Conservation (phyloP, 169 alveolate species). For the Plasmodium vinckei region DNA sequence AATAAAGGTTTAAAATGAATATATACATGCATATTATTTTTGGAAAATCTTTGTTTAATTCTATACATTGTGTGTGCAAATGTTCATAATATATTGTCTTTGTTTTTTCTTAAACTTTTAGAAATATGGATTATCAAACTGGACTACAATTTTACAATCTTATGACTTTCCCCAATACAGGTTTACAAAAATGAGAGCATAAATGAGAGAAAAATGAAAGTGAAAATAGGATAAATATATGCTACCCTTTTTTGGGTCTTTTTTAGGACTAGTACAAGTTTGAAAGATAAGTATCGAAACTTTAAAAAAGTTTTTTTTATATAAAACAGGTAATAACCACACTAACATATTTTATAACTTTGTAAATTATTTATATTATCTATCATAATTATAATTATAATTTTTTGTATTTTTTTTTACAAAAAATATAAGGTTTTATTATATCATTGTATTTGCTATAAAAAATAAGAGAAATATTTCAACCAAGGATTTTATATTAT, state of each 20-base stretch:
- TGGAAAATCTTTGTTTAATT: too few relatives aligned
- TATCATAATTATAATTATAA: too few relatives aligned
- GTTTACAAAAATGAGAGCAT: conserved; percentile 1
- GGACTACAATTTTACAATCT: conserved; percentile 42
- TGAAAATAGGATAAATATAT: too few relatives aligned
- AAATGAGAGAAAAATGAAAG: too few relatives aligned
- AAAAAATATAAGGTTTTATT: too few relatives aligned
- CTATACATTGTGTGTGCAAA: too few relatives aligned
- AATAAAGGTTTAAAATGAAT: conserved; percentile 17
- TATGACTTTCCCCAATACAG: conserved; percentile 30
- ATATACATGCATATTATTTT: not conserved
- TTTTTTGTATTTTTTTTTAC: too few relatives aligned
- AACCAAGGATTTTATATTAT: too few relatives aligned
- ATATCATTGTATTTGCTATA: too few relatives aligned
- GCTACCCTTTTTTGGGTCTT: not conserved
- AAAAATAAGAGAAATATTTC: too few relatives aligned
- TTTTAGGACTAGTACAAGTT: conserved; percentile 32
- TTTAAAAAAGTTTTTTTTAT: conserved; percentile 49
- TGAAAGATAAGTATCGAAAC: conserved; percentile 40
- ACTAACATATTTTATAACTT: not conserved
- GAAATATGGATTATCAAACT: conserved; percentile 33
- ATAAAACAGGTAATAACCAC: conserved; percentile 22
- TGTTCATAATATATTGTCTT: not conserved
- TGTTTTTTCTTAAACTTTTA: not conserved
- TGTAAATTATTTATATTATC: not conserved